Conservation (phyloP, 2,329 filamentous ascomycete genomes). For the Aspergillus uvarum region DNA sequence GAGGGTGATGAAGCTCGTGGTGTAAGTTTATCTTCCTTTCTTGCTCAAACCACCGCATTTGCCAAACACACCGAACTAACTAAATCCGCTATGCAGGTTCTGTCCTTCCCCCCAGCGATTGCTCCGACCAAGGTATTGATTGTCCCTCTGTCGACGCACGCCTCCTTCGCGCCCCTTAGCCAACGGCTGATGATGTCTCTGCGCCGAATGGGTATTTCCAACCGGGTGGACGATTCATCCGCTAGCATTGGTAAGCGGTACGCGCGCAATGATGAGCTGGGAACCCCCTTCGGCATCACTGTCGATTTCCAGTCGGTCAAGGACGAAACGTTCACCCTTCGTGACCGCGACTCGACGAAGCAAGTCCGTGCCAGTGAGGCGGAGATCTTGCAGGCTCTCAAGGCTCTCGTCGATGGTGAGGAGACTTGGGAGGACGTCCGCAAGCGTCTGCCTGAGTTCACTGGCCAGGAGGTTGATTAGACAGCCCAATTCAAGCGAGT, state of each 20-base stretch:
- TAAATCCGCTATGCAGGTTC: slow-evolving; percentile 50
- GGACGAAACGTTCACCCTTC: slow-evolving; percentile 80
- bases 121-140: slow-evolving; percentile 96
- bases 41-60: background rate
- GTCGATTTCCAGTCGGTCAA: slow-evolving; percentile 94
- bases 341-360: slow-evolving; percentile 85
- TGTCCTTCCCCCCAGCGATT: slow-evolving; percentile 72
- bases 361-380: slow-evolving; percentile 84
- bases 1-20: slow-evolving; percentile 79
- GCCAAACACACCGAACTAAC: slow-evolving; percentile 12
- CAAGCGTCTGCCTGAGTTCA: slow-evolving; percentile 77
- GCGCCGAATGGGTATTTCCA: slow-evolving; percentile 73
- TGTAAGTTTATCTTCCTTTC: slow-evolving; percentile 57
- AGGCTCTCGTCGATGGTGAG: slow-evolving; percentile 60
- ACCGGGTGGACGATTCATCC: slow-evolving; percentile 83
- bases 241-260: slow-evolving; percentile 95
- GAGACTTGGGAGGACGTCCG: slow-evolving; percentile 70
- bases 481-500: background rate
- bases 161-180: slow-evolving; percentile 76
- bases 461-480: slow-evolving; percentile 65
- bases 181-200: slow-evolving; percentile 72
- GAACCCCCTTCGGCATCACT: slow-evolving; percentile 89
- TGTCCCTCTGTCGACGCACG: slow-evolving; percentile 79
- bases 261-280: slow-evolving; percentile 90
- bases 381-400: slow-evolving; percentile 74